phyloP scores from a whole-genome alignment of 345 rosid genomes.

The Limnanthes douglasii region DNA sequence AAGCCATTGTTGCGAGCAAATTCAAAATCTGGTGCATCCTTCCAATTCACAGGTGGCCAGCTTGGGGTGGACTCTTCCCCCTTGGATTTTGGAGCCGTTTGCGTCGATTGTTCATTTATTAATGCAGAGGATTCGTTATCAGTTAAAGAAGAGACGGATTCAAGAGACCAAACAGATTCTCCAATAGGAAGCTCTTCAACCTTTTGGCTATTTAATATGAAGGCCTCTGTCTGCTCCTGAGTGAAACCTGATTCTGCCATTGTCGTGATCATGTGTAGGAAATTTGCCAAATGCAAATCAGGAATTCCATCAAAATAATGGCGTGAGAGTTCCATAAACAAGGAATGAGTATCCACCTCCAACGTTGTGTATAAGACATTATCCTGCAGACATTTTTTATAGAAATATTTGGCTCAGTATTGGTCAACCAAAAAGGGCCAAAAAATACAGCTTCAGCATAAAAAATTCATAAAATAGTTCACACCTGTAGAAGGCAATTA shows the following conservation, averaged over 20 bases:
- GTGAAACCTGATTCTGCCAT: slow-evolving; percentile 60
- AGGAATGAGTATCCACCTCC: slow-evolving; percentile 43
- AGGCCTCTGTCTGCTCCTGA: slow-evolving; percentile 57
- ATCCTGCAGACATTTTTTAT: slow-evolving; percentile 35
- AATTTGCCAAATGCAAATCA: slow-evolving; percentile 68
- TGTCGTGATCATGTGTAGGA: slow-evolving; percentile 70
- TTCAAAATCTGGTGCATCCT: slow-evolving; percentile 35
- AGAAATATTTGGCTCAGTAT: slow-evolving; percentile 3
- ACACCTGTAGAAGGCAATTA: slow-evolving; percentile 66
- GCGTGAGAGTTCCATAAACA: slow-evolving; percentile 70
- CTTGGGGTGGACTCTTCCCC: slow-evolving; percentile 26
- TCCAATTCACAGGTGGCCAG: slow-evolving; percentile 78
- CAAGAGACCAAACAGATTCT: slow-evolving; percentile 53
- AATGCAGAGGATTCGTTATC: slow-evolving; percentile 10
- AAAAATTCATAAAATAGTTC: slow-evolving; percentile 6
- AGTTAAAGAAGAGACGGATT: slow-evolving; percentile 10
- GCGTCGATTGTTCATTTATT: slow-evolving; percentile 7
- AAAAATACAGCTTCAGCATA: slow-evolving; percentile 2
- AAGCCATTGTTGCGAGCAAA: slow-evolving; percentile 21
- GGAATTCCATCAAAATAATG: slow-evolving; percentile 54
- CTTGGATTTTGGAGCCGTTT: slow-evolving; percentile 17
- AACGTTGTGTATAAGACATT: slow-evolving; percentile 42
- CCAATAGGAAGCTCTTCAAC: slow-evolving; percentile 45
- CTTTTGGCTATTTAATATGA: slow-evolving; percentile 64
- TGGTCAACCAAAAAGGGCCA: not conserved